Percentiles rank a stretch among this genome's conserved stretches.
These are phyloP conservation scores for Mayamaea pseudoterrestris DNA, from an alignment of 108 stramenopile genomes.

Conservation along the genomic window DNA sequence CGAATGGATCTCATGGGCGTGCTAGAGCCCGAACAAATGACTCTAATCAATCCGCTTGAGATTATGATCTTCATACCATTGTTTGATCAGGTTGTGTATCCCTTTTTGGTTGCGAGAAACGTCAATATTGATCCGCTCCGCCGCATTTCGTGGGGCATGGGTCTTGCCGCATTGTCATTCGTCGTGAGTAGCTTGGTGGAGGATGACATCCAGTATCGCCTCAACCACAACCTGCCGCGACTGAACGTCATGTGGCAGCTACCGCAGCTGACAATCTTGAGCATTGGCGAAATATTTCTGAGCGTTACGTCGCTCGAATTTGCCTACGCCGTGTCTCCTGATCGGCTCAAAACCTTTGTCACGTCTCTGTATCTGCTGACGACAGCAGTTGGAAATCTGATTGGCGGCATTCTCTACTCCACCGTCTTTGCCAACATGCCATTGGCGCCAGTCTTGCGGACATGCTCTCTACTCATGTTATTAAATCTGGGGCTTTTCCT, in stretches of 20 bases:
- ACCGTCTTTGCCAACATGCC: conserved; percentile 18
- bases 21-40: conserved; percentile 47
- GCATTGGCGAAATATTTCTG: conserved; percentile 47
- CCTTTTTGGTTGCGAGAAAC: conserved; percentile 16
- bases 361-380: conserved; percentile 31
- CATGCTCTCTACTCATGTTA: conserved; percentile 27
- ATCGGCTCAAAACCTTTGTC: conserved; percentile 25
- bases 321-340: conserved; percentile 39
- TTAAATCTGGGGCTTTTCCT: conserved; percentile 21
- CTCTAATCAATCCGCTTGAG: conserved; percentile 39
- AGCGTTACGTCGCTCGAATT: conserved; percentile 50
- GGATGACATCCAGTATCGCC: conserved; percentile 11
- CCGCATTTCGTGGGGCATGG: conserved; percentile 57
- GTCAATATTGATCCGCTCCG: conserved; percentile 24
- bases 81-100: conserved; percentile 45
- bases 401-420: conserved; percentile 32
- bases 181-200: conserved; percentile 35
- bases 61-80: conserved; percentile 58
- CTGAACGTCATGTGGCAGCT: conserved; percentile 48
- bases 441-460: conserved; percentile 8
- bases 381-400: conserved; percentile 44
- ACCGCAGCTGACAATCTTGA: conserved; percentile 50
- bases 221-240: neutral
- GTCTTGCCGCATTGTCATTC: conserved; percentile 35
- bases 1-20: conserved; percentile 22